Percentiles rank a stretch among this genome's conserved stretches.
Evolutionary conservation across 371 early-diverging fungal genomes (phyloP).

Genomic region (Mucor sp.): DNA sequence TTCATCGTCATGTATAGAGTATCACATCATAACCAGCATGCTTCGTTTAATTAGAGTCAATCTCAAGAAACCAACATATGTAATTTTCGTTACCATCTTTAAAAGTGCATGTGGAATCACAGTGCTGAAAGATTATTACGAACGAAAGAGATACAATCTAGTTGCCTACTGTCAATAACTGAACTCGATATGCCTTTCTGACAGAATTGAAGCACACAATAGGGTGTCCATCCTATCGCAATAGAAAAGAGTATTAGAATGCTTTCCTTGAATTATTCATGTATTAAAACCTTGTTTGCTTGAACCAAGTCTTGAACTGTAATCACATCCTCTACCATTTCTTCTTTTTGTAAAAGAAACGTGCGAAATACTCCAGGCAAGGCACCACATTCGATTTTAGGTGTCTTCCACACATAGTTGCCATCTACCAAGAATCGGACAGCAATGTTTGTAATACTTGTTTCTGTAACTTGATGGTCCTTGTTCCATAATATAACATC

Average conservation of each 20-base stretch:
- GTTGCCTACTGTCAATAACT: constrained; percentile 17
- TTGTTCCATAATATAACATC: constrained; percentile 63
- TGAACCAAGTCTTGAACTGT: constrained; percentile 45
- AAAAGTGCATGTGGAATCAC: constrained; percentile 59
- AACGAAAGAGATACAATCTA: constrained; percentile 52
- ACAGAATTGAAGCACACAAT: constrained; percentile 61
- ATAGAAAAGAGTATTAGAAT: background rate
- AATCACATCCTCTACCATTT: constrained; percentile 39
- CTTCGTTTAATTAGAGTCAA: constrained; percentile 32
- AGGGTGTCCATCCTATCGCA: constrained; percentile 26
- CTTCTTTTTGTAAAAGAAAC: constrained; percentile 29
- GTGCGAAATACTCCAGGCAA: constrained; percentile 57
- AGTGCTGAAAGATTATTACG: constrained; percentile 45
- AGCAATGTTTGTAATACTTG: constrained; percentile 65
- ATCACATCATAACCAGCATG: background rate
- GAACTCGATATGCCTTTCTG: constrained; percentile 45
- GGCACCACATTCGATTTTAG: constrained; percentile 44
- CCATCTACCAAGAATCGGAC: constrained; percentile 25
- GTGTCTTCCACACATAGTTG: constrained; percentile 48
- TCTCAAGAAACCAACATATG: constrained; percentile 46
- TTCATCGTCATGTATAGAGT: background rate
- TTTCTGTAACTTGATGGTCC: constrained; percentile 54
- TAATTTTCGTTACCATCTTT: constrained; percentile 52
- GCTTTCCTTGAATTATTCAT: background rate
- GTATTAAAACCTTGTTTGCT: constrained; percentile 41